These are phyloP conservation scores for Porodaedalea pini DNA, from an alignment of 1,284 basidiomycete genomes.

Conservation along the genomic window DNA sequence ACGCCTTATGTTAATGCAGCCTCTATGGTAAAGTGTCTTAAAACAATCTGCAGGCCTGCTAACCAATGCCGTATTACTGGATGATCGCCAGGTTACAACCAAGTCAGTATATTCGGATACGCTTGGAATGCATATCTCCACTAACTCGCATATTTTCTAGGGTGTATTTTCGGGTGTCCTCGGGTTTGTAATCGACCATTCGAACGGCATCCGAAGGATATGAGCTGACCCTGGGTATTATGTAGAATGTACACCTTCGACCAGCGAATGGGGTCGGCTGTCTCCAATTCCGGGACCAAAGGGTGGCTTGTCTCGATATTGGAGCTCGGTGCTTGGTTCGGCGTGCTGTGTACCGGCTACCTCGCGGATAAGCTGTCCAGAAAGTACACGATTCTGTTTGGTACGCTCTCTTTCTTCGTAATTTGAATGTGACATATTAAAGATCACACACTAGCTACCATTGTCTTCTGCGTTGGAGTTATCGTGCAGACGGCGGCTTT, in stretches of 20 bases:
- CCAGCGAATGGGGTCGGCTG: conserved; percentile 51
- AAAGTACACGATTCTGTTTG: conserved; percentile 66
- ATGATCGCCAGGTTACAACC: conserved; percentile 55
- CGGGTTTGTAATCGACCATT: conserved; percentile 33
- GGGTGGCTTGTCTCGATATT: conserved; percentile 70
- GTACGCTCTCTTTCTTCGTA: conserved; percentile 33
- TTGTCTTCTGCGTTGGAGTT: conserved; percentile 66
- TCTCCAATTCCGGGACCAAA: conserved; percentile 47
- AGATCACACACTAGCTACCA: conserved; percentile 42
- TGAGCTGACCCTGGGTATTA: neutral
- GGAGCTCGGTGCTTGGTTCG: conserved; percentile 70
- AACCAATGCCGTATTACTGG: conserved; percentile 1
- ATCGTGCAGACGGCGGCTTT: conserved; percentile 61
- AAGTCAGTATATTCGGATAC: conserved; percentile 43
- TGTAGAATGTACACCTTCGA: conserved; percentile 55
- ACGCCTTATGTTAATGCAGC: conserved; percentile 29
- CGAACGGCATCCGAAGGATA: neutral
- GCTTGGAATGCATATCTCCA: neutral
- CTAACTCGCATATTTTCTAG: conserved; percentile 29
- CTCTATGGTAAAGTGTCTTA: conserved; percentile 43
- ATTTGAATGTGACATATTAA: neutral
- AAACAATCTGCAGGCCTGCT: neutral
- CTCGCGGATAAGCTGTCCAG: conserved; percentile 70
- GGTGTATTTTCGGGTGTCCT: conserved; percentile 74
- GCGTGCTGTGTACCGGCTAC: conserved; percentile 64